phyloP scores from a whole-genome alignment of 1,139 yeast species.

The Torulaspora pretoriensis region DNA sequence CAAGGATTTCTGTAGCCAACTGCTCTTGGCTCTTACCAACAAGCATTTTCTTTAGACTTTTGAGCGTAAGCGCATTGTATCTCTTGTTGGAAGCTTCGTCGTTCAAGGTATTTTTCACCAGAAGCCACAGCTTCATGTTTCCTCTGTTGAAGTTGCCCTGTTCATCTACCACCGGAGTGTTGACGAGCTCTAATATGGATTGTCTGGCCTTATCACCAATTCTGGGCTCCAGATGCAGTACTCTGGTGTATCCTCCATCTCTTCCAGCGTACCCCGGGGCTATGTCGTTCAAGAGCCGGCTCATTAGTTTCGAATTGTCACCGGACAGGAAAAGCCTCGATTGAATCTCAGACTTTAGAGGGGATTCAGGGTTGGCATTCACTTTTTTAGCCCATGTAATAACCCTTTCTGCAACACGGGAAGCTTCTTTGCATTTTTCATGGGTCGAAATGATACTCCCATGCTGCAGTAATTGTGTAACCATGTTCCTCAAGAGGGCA shows the following conservation, averaged over 20 bases:
- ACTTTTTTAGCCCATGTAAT: constrained; percentile 46
- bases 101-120: constrained; percentile 26
- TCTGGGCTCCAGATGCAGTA: constrained; percentile 79
- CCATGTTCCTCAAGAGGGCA: constrained; percentile 56
- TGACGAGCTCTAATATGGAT: constrained; percentile 84
- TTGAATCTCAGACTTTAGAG: constrained; percentile 25
- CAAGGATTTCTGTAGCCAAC: constrained; percentile 21
- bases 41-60: constrained; percentile 27
- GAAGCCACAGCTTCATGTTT: constrained; percentile 35
- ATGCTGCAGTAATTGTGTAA: constrained; percentile 60
- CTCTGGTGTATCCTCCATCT: constrained; percentile 81
- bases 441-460: constrained; percentile 67
- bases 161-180: constrained; percentile 43
- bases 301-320: constrained; percentile 35
- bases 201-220: constrained; percentile 89
- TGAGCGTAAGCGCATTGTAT: constrained; percentile 23
- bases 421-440: constrained; percentile 67
- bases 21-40: constrained; percentile 21
- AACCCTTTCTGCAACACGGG: constrained; percentile 51
- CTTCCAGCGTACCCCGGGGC: constrained; percentile 60
- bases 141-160: constrained; percentile 27
- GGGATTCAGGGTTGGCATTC: constrained; percentile 12
- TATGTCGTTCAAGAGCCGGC: constrained; percentile 61
- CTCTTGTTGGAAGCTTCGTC: constrained; percentile 20
- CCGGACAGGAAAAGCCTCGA: constrained; percentile 30